Conservation (phyloP, 139 green algal species). For the Coelastrella sp. region DNA sequence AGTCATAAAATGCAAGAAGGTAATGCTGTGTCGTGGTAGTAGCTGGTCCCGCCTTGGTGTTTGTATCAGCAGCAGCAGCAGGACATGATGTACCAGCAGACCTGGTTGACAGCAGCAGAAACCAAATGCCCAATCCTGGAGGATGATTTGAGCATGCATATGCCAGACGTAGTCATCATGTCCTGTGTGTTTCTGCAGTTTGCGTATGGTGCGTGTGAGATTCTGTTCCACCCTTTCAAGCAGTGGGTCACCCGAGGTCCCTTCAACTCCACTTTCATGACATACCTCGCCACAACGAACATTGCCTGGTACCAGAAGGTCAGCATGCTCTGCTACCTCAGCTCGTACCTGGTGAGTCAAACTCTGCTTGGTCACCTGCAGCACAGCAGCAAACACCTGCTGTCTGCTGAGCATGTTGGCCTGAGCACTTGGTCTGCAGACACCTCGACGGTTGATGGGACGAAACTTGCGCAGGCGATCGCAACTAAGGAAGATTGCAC, state of each 20-base stretch:
- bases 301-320: conserved; percentile 36
- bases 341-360: conserved; percentile 12
- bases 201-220: conserved; percentile 42
- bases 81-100: not conserved
- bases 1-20: conserved; percentile 49
- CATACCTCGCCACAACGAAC: not conserved
- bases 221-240: conserved; percentile 47
- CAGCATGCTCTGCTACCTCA: conserved; percentile 26
- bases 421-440: too few relatives aligned
- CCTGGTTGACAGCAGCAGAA: too few relatives aligned
- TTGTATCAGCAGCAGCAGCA: too few relatives aligned
- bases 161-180: too few relatives aligned
- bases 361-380: too few relatives aligned
- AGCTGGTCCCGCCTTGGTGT: not conserved
- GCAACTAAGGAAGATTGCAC: too few relatives aligned
- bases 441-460: too few relatives aligned
- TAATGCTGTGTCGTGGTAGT: not conserved
- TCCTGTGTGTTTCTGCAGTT: not conserved
- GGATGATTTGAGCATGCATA: too few relatives aligned
- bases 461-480: too few relatives aligned
- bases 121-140: too few relatives aligned
- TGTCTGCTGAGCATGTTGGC: too few relatives aligned
- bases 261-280: conserved; percentile 22
- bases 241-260: conserved; percentile 39
- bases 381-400: too few relatives aligned